A percentile compares a stretch with the other conserved stretches of the same genome.
phyloP scores from a whole-genome alignment of 805 yeast species.

The Suhomyces canberraensis region DNA sequence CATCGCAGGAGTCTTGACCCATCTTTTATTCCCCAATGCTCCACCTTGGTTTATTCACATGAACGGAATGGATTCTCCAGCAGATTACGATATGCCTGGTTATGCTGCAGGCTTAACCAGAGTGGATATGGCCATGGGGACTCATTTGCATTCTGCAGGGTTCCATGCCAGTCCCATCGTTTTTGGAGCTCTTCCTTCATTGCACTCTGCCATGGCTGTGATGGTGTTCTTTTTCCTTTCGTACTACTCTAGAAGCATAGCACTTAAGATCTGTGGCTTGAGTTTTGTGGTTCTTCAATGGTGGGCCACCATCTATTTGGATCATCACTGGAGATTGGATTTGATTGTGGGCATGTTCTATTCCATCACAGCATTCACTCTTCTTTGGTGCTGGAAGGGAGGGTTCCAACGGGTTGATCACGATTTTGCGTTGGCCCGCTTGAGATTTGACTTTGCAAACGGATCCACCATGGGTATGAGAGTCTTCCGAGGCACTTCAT shows the following conservation, averaged over 20 bases:
- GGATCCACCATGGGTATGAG: slow-evolving; percentile 64
- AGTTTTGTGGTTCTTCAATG: slow-evolving; percentile 55
- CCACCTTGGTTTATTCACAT: slow-evolving; percentile 72
- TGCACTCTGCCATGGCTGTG: slow-evolving; percentile 67
- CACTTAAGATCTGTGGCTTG: slow-evolving; percentile 34
- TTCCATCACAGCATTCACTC: slow-evolving; percentile 42
- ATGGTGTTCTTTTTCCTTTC: slow-evolving; percentile 42
- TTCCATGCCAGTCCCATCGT: slow-evolving; percentile 68
- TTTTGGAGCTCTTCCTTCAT: slow-evolving; percentile 62
- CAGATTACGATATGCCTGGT: slow-evolving; percentile 61
- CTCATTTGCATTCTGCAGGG: slow-evolving; percentile 56
- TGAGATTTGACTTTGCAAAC: slow-evolving; percentile 34
- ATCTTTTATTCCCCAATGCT: slow-evolving; percentile 62
- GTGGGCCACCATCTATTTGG: slow-evolving; percentile 75
- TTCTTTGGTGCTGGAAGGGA: slow-evolving; percentile 31
- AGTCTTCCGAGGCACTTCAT: slow-evolving; percentile 46
- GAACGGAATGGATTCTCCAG: slow-evolving; percentile 54
- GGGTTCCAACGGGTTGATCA: slow-evolving; percentile 32
- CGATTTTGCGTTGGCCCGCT: slow-evolving; percentile 36
- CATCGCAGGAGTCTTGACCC: slow-evolving; percentile 57
- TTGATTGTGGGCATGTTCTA: slow-evolving; percentile 54
- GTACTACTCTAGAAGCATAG: slow-evolving; percentile 36
- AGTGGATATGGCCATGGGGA: slow-evolving; percentile 61
- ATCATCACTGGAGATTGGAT: slow-evolving; percentile 70
- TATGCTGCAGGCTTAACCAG: slow-evolving; percentile 70